Evolutionary conservation across 2,329 filamentous ascomycete genomes (phyloP), one percentile per base, ranked within the genome.

Genomic region (Penicillium crustosum): DNA sequence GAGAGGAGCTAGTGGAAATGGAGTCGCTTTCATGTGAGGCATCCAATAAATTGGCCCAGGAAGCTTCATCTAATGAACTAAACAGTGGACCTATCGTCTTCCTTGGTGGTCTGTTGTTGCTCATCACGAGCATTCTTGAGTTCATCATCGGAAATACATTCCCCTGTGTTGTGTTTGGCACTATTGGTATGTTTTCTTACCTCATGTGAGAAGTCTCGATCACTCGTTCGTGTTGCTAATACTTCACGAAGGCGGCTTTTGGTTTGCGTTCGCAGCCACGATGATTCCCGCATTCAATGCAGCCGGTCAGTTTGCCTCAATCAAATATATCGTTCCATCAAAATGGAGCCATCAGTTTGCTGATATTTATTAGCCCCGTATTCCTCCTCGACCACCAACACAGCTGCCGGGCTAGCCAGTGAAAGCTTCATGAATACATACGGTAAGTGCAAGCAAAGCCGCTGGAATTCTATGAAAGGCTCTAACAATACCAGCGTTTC

Each of bases 121-220:
- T 81, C 17, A 63, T 84, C 25, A 79, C 79, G 0, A 81, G 81
- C 21, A 64, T 86, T 1, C 75, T 85, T 38, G 84, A 86, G 66
- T 85, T 81, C 68, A 70, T 85, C 54, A 73, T 86, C 1, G 83
- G 83, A 38, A 85, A 86, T 66, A 86, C 82, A 5, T 86, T 86
- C 62, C 78, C 83, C 0, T 82, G 80, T 48, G 79, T 84, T 38
- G 84, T 86, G 29, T 86, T 86, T 68, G 75, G 73, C 54, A 73
- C 78, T 17, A 83, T 80, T 60, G 81, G 82, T 61, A 75, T 70
- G 63, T 58, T 25, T 15, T 10, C 12, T 21, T 17, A 17, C 19
- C 10, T 19, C 6, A 8, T 31, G n/a, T 31, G 17, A 38, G 4
- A 35, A 35, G 1, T n/a, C 12, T 8, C 3, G 12, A 33, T 39